phyloP scores from a whole-genome alignment of 768 basidiomycete species.

The Mycena filopes region DNA sequence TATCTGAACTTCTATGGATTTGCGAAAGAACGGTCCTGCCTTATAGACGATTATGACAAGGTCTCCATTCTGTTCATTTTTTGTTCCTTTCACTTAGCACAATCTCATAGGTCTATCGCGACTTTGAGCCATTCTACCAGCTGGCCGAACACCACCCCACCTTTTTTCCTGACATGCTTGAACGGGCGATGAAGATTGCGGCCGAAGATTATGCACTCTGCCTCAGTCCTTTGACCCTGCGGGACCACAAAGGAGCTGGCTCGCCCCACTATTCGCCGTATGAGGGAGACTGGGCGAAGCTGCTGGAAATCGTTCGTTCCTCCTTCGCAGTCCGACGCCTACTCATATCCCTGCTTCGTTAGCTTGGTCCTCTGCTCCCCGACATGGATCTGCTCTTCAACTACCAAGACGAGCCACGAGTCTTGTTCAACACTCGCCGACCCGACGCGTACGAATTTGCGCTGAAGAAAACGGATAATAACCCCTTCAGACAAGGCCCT shows the following conservation, averaged over 20 bases:
- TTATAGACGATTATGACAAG: conserved; percentile 6
- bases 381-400: neutral
- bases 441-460: neutral
- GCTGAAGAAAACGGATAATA: neutral
- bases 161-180: conserved; percentile 9
- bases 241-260: neutral
- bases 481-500: conserved; percentile 3
- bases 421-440: conserved; percentile 1
- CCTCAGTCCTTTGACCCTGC: neutral
- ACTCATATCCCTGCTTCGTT: neutral
- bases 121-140: conserved; percentile 4
- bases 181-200: conserved; percentile 5
- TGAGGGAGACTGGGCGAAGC: neutral
- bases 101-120: neutral
- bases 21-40: neutral
- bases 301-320: neutral
- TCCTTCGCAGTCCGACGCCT: neutral
- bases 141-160: neutral
- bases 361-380: neutral
- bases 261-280: neutral
- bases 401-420: conserved; percentile 1
- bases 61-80: neutral
- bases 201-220: neutral
- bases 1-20: neutral
- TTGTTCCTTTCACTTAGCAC: neutral